Percentiles rank a stretch among this genome's conserved stretches.
phyloP scores from a whole-genome alignment of 2,329 filamentous ascomycete species.

The Penicillium aurantiogriseum region DNA sequence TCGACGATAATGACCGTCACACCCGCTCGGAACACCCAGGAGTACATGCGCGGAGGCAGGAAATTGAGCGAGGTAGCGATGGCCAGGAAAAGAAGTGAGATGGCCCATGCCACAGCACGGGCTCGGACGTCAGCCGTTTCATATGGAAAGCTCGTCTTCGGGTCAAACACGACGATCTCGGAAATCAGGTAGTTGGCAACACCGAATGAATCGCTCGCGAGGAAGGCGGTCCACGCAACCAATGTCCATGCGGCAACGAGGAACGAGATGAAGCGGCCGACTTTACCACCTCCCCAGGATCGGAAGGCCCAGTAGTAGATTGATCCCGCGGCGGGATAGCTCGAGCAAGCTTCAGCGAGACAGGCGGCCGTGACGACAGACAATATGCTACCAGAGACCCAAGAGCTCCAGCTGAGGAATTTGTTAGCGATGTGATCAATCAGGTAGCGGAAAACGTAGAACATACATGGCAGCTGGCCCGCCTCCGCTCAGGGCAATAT shows the following conservation, averaged over 20 bases:
- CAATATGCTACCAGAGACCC: slow-evolving; percentile 24
- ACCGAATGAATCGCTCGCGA: slow-evolving; percentile 28
- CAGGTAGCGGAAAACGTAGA: background rate
- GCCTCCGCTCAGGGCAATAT: slow-evolving; percentile 29
- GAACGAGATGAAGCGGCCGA: slow-evolving; percentile 41
- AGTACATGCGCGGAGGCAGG: slow-evolving; percentile 42
- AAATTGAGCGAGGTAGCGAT: slow-evolving; percentile 34
- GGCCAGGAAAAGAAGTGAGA: slow-evolving; percentile 34
- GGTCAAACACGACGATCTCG: slow-evolving; percentile 42
- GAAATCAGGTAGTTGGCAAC: slow-evolving; percentile 31
- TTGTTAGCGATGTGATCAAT: slow-evolving; percentile 3
- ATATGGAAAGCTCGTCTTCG: slow-evolving; percentile 38
- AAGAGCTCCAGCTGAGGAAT: slow-evolving; percentile 20
- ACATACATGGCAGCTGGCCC: slow-evolving; percentile 26
- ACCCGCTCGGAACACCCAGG: slow-evolving; percentile 44
- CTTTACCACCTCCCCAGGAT: slow-evolving; percentile 26
- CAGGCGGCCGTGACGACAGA: slow-evolving; percentile 30
- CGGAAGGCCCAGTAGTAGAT: slow-evolving; percentile 35
- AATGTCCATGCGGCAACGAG: slow-evolving; percentile 57
- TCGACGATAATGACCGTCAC: slow-evolving; percentile 44
- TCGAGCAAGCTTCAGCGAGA: slow-evolving; percentile 33
- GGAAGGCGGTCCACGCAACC: slow-evolving; percentile 52
- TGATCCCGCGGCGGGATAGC: slow-evolving; percentile 32
- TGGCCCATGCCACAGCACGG: slow-evolving; percentile 47
- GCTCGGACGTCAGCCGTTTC: slow-evolving; percentile 43